Percentiles rank a stretch among this genome's conserved stretches.
phyloP scores from a whole-genome alignment of 768 basidiomycete genomes.

The Melanogaster broomeanus region DNA sequence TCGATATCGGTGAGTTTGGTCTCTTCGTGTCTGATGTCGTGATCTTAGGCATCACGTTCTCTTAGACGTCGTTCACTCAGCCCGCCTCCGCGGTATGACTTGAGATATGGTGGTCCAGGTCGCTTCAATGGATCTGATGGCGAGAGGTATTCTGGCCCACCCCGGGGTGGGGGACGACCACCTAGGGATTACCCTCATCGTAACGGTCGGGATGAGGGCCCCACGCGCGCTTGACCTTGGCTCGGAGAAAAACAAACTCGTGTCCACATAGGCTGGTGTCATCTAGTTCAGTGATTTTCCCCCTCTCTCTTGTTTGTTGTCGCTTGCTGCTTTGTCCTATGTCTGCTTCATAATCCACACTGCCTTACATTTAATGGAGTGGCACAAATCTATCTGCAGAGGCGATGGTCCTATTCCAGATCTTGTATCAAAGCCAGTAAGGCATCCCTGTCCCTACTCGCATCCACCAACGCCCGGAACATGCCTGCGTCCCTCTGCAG shows the following conservation, averaged over 20 bases:
- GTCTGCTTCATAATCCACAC: constrained; percentile 1
- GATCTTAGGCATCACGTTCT: not conserved
- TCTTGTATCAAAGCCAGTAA: constrained; percentile 4
- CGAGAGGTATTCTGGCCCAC: constrained; percentile 52
- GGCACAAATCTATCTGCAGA: not conserved
- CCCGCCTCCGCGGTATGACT: constrained; percentile 50
- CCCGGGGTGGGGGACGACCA: constrained; percentile 31
- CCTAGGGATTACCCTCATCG: constrained; percentile 43
- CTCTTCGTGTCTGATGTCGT: not conserved
- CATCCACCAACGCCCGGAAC: constrained; percentile 4
- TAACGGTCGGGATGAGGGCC: constrained; percentile 32
- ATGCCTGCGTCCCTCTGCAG: not conserved
- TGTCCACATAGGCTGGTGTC: not conserved
- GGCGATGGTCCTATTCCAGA: not conserved
- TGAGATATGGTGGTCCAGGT: constrained; percentile 54
- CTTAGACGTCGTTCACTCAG: constrained; percentile 73
- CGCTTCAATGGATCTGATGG: constrained; percentile 37
- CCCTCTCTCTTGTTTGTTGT: not conserved
- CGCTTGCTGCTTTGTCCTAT: constrained; percentile 1
- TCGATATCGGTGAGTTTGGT: constrained; percentile 38
- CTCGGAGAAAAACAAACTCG: constrained; percentile 1
- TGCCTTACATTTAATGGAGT: not conserved
- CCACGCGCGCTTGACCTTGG: constrained; percentile 24
- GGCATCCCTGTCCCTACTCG: constrained; percentile 5
- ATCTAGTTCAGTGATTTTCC: constrained; percentile 10